Base-by-base conservation (phyloP, 768 basidiomycete genomes). In the Hemileccinum rubropunctum region DNA sequence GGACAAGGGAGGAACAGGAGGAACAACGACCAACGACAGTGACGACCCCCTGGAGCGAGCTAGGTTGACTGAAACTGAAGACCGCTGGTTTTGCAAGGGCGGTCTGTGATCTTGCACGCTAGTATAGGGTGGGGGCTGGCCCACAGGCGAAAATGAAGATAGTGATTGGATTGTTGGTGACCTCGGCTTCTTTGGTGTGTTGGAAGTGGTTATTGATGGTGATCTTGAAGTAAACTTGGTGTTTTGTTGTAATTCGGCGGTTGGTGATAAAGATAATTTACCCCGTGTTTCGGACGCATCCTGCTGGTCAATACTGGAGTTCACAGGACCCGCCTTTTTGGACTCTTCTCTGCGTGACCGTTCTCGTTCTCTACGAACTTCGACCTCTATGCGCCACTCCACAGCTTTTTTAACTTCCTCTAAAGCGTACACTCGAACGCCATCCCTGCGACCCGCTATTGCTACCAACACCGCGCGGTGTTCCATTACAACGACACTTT, bases 401-500 rank as follows among this genome's bases (percentile, higher is more conserved):
- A 93, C 83, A 3, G 84, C 86, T 62, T 84, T 88, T 66, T 84
- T 88, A 12, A 93, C 80, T 60, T 93, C 91, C 51, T 92, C 90
- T 14, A 93, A 73, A 15, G 91, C 91, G 65, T 93, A 93, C 15
- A 93, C 91, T 32, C 91, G 79, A 38, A 93, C 90, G 3, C 91
- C 90, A 54, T 92, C 89, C 58, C 91, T 73, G 53, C 91, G 74
- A 9, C 91, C 91, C 14, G 91, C 91, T 53, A 93, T 91, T 12
- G 91, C 90, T 9, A 93, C 91, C n/a, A 93, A 71, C 0, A 93
- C 89, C 7, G 90, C 91, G 27, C 91, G 85, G 60, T 92, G 88
- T 59, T 93, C 91, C 91, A 93, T 93, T 13, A 93, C 86, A 1
- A 93, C 87, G n/a, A 93, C 84, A 48, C 79, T 83, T 62, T 91